Base-by-base conservation (phyloP, 2,329 filamentous ascomycete species). In the Colletotrichum cordylinicola region DNA sequence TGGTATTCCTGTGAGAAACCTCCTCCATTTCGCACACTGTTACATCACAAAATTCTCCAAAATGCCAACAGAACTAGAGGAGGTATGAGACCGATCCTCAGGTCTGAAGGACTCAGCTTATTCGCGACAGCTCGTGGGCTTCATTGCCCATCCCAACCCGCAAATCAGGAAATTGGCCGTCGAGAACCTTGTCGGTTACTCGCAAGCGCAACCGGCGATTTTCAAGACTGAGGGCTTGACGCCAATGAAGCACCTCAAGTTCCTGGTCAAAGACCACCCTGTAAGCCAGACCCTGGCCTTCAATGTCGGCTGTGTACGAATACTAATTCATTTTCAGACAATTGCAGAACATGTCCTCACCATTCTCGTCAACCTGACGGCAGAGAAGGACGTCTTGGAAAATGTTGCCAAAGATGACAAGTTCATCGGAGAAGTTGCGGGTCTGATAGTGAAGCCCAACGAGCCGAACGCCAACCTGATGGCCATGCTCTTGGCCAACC, bases 271-370 rank as follows among this genome's bases (percentile, higher is more conserved):
- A 82, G 97, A 98, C 83, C 94, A 98, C 82, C 89, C 92, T 65
- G 95, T 97, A 87, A 81, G 92, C 85, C 12, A 35, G 12, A 21
- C 27, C 9, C 13, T 13, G 58, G 58, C 29, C 12, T 24, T n/a
- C 15, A 2, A 33, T 39, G 16, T 29, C 15, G 48, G 37, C 37
- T 13, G 10, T 8, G 18, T 10, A 21, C 39, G 9, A 3, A 48
- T n/a, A 62, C 48, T 37, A 33, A 35, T 21, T 39, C 15, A 70
- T 18, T 24, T 12, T 10, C 78, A 98, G 93, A 92, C 94, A 83
- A 98, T 98, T 77, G 94, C 96, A n/a, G 95, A 97, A 83, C 94
- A 98, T 91, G 96, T 94, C 48, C 87, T 98, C 79, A 98, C 93
- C 16, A 96, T 98, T 79, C 93, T 99, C 77, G 91, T 98, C 80